Evolutionary conservation across 768 basidiomycete genomes (phyloP).

Genomic region (Pulveroboletus frians): DNA sequence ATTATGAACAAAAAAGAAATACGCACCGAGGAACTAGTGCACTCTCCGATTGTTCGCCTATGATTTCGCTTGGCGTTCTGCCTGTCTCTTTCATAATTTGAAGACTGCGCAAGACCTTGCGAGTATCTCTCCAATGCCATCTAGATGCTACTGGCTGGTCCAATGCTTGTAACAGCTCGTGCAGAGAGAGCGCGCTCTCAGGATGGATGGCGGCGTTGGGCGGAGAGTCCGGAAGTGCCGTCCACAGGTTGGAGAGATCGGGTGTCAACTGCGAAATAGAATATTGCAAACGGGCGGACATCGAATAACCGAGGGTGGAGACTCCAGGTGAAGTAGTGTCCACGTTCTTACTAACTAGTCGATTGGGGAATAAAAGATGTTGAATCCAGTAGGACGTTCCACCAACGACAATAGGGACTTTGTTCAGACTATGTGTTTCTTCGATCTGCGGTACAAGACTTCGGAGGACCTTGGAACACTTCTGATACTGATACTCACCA

Average conservation of each 20-base stretch:
- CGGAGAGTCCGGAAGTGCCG: constrained; percentile 53
- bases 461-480: not conserved
- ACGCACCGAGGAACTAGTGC: constrained; percentile 47
- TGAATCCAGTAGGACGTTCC: constrained; percentile 98
- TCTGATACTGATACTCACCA: constrained; percentile 45
- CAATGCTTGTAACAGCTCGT: constrained; percentile 58
- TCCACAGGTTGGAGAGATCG: constrained; percentile 46
- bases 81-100: constrained; percentile 71
- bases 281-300: constrained; percentile 37
- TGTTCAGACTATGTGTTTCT: constrained; percentile 54
- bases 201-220: constrained; percentile 54
- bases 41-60: constrained; percentile 53
- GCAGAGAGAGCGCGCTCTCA: constrained; percentile 55
- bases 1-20: not conserved
- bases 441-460: constrained; percentile 50
- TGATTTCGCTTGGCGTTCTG: constrained; percentile 60
- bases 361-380: constrained; percentile 85
- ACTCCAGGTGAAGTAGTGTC: constrained; percentile 1
- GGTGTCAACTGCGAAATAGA: constrained; percentile 43
- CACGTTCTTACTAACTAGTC: constrained; percentile 40
- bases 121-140: constrained; percentile 96
- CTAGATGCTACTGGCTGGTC: constrained; percentile 71
- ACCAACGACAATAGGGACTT: constrained; percentile 87
- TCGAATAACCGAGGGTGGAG: not conserved
- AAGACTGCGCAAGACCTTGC: constrained; percentile 82